phyloP scores from a whole-genome alignment of 768 basidiomycete species.

The Tubosaeta sp. region DNA sequence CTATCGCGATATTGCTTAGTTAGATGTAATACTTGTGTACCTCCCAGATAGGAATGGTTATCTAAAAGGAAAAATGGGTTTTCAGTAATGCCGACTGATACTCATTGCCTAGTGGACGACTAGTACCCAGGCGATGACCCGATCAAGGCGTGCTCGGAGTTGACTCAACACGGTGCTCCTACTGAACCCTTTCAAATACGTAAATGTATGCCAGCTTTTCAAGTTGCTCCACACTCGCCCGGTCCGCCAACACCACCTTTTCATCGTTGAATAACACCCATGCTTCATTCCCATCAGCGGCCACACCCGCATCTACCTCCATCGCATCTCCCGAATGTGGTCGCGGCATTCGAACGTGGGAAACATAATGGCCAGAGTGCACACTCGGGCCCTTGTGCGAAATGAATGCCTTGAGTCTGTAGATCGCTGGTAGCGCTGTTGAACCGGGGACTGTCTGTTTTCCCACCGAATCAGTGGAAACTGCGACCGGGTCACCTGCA shows the following conservation, averaged over 20 bases:
- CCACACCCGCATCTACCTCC: conserved; percentile 21
- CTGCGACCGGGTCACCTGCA: conserved; percentile 51
- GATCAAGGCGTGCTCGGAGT: no score
- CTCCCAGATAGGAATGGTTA: no score
- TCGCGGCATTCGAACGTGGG: conserved; percentile 51
- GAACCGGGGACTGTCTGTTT: conserved; percentile 44
- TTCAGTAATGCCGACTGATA: no score
- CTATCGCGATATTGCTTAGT: no score
- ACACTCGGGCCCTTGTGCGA: conserved; percentile 97
- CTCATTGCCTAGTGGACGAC: no score
- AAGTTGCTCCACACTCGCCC: conserved; percentile 73
- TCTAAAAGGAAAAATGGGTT: no score
- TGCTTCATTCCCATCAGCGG: conserved; percentile 31
- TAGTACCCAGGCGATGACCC: no score
- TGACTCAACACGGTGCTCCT: no score
- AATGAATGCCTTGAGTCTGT: conserved; percentile 87
- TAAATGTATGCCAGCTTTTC: conserved; percentile 91
- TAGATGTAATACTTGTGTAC: no score
- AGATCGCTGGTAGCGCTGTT: conserved; percentile 63
- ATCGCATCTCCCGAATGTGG: conserved; percentile 18
- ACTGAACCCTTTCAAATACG: conserved; percentile 67
- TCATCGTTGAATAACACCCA: conserved; percentile 98
- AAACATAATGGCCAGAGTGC: conserved; percentile 92
- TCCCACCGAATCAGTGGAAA: conserved; percentile 19
- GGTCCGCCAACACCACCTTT: conserved; percentile 89